phyloP scores from a whole-genome alignment of 1,284 basidiomycete genomes.

The Tilletia setariae region DNA sequence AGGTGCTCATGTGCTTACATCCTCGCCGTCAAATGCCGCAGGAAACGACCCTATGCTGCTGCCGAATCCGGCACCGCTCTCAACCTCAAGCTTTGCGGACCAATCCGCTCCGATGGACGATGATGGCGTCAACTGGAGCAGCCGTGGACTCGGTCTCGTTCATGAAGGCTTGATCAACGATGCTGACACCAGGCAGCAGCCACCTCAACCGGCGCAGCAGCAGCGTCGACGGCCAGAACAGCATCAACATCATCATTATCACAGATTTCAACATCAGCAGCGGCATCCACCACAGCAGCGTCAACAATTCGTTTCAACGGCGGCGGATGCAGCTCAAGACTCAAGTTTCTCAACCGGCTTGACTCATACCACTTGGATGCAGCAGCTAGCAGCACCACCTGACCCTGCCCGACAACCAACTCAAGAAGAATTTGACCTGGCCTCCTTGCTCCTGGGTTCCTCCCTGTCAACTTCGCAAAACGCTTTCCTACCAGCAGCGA shows the following conservation, averaged over 20 bases:
- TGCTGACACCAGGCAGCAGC: neutral
- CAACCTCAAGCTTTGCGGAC: neutral
- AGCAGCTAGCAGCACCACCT: neutral
- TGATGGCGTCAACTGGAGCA: neutral
- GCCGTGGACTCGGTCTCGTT: neutral
- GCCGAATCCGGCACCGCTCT: neutral
- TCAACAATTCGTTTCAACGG: neutral
- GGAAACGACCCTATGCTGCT: neutral
- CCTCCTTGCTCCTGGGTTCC: neutral
- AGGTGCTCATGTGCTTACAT: too few relatives aligned
- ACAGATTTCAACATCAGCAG: neutral
- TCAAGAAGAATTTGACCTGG: conserved; percentile 1
- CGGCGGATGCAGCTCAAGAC: neutral
- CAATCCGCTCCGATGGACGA: neutral
- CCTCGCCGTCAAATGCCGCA: neutral
- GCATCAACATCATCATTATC: neutral
- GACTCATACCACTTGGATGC: neutral
- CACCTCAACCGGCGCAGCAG: conserved; percentile 4
- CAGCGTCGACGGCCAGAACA: conserved; percentile 15
- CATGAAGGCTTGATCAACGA: neutral
- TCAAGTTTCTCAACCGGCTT: neutral
- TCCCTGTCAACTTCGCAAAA: neutral
- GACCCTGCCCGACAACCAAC: neutral
- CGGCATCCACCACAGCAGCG: neutral
- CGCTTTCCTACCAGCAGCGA: neutral